Evolutionary conservation across 2,329 filamentous ascomycete species (phyloP), one percentile per base, ranked within the genome.

Genomic region (Aspergillus sp.): DNA sequence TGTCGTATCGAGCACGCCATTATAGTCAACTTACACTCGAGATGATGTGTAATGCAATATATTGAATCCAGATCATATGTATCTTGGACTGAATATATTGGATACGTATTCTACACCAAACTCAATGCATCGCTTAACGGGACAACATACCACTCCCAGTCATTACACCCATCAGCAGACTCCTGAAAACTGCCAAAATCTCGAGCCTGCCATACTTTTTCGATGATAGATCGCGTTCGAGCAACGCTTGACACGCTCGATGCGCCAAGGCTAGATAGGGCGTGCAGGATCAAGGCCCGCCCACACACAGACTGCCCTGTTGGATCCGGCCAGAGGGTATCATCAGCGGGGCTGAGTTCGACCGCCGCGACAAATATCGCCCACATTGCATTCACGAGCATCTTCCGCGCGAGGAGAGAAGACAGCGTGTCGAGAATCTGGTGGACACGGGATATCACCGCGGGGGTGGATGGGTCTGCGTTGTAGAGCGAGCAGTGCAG

Each of bases 141-240:
- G 27, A 63, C 68, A 19, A 72, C 67, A 50, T 69, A 66, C 41
- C 57, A 59, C 43, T 67, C 67, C 69, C 69, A 72, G 42, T 71
- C 68, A 42, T 71, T 71, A 12, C 57, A 54, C 3, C 48, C 56
- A 5, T 47, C 51, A 7, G 49, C 19, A 6, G 45, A 40, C 7
- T 44, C 46, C 27, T 59, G 62, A 5, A 62, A 42, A 33, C 65
- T 46, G 33, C 61, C 58, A 29, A 59, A 48, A 40, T 76, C 71
- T 26, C 73, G 62, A 36, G 65, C 65, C 43, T 68, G 66, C 73
- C 73, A 76, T 8, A 76, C 64, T 35, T 70, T 73, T 7, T 67
- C 61, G 40, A 76, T 72, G 4, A 76, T 73, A 1, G 68, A 65
- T 8, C 69, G 59, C 7, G 70, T 74, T 12, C 70, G 64, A 8